Evolutionary conservation across 2,329 filamentous ascomycete species (phyloP), one percentile per base, ranked within the genome.

Genomic region (Teratosphaeria viscida): DNA sequence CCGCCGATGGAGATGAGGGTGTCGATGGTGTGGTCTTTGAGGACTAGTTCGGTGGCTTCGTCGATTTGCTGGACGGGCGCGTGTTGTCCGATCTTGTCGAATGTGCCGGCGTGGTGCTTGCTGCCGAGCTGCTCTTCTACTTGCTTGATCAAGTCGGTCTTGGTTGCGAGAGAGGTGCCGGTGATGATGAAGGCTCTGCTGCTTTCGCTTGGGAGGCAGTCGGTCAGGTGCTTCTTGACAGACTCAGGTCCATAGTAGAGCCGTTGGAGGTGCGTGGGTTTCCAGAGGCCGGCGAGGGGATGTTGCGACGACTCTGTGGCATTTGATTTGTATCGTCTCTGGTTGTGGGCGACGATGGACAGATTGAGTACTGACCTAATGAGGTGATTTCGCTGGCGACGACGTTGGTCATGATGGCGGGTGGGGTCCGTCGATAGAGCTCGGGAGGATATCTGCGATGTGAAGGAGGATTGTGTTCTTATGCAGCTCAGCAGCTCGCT

Each of bases 171-270:
- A 0, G 81, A 82, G 52, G 70, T 73, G 27, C 81, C 80, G 0
- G 81, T 83, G 53, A 84, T 77, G 65, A 84, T 80, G 70, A 83
- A 83, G 1, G 81, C 81, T 71, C 81, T 82, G 57, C 79, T 81
- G 2, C 66, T 67, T 2, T 71, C 65, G 11, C 61, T 72, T 0
- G 75, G 79, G 0, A 83, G 74, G 56, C 72, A 74, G 23, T 74
- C 70, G 12, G 79, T 61, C 2, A 83, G 71, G 62, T 82, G 73
- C 10, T 76, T 75, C 59, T 73, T 60, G 3, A 83, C 80, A 7
- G 74, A 77, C 29, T 73, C 67, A 4, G 76, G 67, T 14, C 80
- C 80, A 62, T 82, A 82, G 69, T 77, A 76, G 5, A 83, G 73
- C 26, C 73, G 73, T 58, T 79, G 73, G 8, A 82, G 73, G 58